Conservation (phyloP, 1,284 basidiomycete species). For the Ceratobasidium sp. region DNA sequence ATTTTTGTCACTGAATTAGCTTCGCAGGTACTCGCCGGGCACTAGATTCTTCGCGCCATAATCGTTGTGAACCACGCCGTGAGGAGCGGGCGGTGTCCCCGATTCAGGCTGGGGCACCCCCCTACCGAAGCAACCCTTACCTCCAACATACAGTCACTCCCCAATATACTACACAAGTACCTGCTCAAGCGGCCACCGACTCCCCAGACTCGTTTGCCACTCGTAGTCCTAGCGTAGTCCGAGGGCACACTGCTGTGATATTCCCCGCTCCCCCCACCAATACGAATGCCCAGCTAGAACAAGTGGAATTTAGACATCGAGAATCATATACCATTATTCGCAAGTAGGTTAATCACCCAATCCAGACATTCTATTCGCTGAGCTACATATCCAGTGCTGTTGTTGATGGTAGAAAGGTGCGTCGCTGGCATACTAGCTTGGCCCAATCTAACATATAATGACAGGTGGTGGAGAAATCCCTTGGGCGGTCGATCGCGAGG, state of each 20-base stretch:
- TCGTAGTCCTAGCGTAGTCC: not conserved
- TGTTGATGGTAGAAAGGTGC: not conserved
- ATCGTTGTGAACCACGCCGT: too few species aligned
- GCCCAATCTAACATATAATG: not conserved
- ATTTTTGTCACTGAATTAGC: too few species aligned
- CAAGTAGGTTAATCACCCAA: not conserved
- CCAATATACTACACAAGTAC: not conserved
- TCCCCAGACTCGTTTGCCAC: not conserved
- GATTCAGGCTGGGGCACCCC: too few species aligned
- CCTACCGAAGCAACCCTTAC: too few species aligned
- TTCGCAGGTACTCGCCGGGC: too few species aligned
- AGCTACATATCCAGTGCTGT: not conserved
- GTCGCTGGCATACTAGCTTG: not conserved
- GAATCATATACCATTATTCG: constrained; percentile 1
- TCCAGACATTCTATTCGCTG: not conserved
- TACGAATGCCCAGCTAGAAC: not conserved
- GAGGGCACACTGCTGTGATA: not conserved
- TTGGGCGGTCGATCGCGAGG: not conserved
- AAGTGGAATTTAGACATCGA: not conserved
- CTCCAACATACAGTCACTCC: too few species aligned
- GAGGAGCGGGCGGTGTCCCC: too few species aligned
- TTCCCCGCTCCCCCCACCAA: not conserved
- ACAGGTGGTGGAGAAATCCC: constrained; percentile 7
- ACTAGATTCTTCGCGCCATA: too few species aligned
- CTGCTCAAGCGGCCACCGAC: not conserved